A percentile compares a stretch with the other conserved stretches of the same genome.
These are phyloP conservation scores for Paxillus involutus DNA, from an alignment of 768 basidiomycete genomes.

Conservation along the genomic window DNA sequence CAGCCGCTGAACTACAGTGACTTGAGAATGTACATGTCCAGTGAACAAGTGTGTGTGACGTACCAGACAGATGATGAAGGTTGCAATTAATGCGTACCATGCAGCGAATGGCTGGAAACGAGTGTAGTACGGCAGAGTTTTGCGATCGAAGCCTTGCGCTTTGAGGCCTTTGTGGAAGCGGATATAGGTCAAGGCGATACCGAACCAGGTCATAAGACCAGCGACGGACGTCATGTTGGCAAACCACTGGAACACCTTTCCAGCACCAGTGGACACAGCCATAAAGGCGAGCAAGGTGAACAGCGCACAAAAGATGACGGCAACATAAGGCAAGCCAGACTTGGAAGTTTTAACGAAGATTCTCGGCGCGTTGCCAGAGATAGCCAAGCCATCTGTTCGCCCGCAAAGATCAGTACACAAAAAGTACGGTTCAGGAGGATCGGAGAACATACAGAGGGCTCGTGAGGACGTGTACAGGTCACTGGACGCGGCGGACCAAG, in stretches of 20 bases:
- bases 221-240: constrained; percentile 69
- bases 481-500: constrained; percentile 89
- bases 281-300: constrained; percentile 82
- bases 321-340: constrained; percentile 74
- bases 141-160: constrained; percentile 75
- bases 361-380: constrained; percentile 77
- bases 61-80: constrained; percentile 61
- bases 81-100: constrained; percentile 42
- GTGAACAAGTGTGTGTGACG: constrained; percentile 22
- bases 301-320: constrained; percentile 64
- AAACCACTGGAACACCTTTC: constrained; percentile 79
- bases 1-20: constrained; percentile 48
- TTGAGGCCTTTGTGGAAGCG: constrained; percentile 86
- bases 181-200: constrained; percentile 72
- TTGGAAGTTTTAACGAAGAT: constrained; percentile 71
- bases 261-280: constrained; percentile 65
- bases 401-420: neutral
- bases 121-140: constrained; percentile 67
- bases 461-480: constrained; percentile 90
- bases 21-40: constrained; percentile 20
- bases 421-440: neutral
- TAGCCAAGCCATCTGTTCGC: constrained; percentile 71
- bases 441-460: constrained; percentile 65
- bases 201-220: constrained; percentile 81
- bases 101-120: constrained; percentile 73